These are phyloP conservation scores for Leccinum incarnatum DNA, from an alignment of 768 basidiomycete species.

Conservation along the genomic window DNA sequence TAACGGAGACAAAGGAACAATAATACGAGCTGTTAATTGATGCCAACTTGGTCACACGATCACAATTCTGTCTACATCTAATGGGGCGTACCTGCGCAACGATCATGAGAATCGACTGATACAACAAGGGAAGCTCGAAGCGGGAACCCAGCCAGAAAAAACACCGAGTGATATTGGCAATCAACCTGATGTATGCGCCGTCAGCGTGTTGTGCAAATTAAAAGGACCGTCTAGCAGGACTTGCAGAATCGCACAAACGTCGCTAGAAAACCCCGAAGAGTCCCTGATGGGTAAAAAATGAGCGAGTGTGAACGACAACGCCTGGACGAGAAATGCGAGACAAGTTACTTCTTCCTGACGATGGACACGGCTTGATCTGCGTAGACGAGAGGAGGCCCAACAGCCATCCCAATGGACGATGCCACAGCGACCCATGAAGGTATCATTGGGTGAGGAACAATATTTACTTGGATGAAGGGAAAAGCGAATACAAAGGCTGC, in stretches of 20 bases:
- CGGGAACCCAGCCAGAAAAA: conserved; percentile 87
- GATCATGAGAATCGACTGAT: conserved; percentile 86
- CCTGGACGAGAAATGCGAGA: conserved; percentile 2
- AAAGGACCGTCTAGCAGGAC: conserved; percentile 14
- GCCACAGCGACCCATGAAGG: conserved; percentile 64
- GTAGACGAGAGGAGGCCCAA: conserved; percentile 83
- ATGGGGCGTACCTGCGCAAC: conserved; percentile 60
- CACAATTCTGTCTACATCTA: conserved; percentile 4
- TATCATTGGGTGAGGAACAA: conserved; percentile 28
- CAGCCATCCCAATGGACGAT: conserved; percentile 79
- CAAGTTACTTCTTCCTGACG: conserved; percentile 62
- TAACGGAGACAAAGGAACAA: conserved; percentile 81
- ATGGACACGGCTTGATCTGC: conserved; percentile 83
- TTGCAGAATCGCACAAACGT: conserved; percentile 82
- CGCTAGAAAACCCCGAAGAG: conserved; percentile 81
- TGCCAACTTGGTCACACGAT: conserved; percentile 20
- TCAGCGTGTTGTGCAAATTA: conserved; percentile 9
- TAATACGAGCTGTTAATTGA: conserved; percentile 56
- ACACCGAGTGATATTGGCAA: conserved; percentile 84
- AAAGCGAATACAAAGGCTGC: background rate
- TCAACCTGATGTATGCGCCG: conserved; percentile 43
- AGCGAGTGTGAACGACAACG: conserved; percentile 3
- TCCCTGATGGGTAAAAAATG: conserved; percentile 47
- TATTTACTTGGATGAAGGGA: background rate
- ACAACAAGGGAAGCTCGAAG: conserved; percentile 73